Base-by-base conservation (phyloP, 2,329 filamentous ascomycete genomes). In the Talaromyces sp. region DNA sequence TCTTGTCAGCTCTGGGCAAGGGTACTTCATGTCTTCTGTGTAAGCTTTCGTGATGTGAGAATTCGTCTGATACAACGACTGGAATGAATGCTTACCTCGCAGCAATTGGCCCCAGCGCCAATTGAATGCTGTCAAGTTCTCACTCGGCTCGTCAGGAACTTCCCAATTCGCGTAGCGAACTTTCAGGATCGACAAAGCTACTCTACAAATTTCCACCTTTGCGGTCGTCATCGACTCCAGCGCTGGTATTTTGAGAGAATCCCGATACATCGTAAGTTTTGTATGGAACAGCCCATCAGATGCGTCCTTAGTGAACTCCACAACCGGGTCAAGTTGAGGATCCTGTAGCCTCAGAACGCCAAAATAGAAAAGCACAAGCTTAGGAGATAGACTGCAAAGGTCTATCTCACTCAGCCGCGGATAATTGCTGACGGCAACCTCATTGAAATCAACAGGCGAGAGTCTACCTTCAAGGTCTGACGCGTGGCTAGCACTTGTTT, bases 21-120 rank as follows among this genome's bases (percentile, higher is more conserved):
- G 50, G 12, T 57, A 23, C 5, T 59, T 40, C 55, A 55, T 63
- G 12, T 55, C 28, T 5, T 54, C 9, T 25, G 56, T 28, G 28
- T 60, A 59, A 6, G 21, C 61, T 55, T 37, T 25, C 48, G 7
- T 35, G 31, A 18, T n/a, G n/a, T 54, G 28, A 54, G 48, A 35
- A 1, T 5, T 3, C 6, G 2, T 35, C 28, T n/a, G 5, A 35
- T 54, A 21, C 12, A 21, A 33, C 14, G 42, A 33, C 28, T 58
- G 31, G 16, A 40, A 21, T 21, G 21, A n/a, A 28, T 5, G 25
- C 64, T 68, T 67, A 75, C 75, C 70, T 31, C 68, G 46, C 3
- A 76, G 65, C 21, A 76, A 35, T 5, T 63, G 39, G 1, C 62
- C 60, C 75, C 75, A 77, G n/a, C 68, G 59, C 72, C 72, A 73